These are phyloP conservation scores for Aspergillus cavernicola DNA, from an alignment of 495 filamentous ascomycete genomes.

Conservation along the genomic window DNA sequence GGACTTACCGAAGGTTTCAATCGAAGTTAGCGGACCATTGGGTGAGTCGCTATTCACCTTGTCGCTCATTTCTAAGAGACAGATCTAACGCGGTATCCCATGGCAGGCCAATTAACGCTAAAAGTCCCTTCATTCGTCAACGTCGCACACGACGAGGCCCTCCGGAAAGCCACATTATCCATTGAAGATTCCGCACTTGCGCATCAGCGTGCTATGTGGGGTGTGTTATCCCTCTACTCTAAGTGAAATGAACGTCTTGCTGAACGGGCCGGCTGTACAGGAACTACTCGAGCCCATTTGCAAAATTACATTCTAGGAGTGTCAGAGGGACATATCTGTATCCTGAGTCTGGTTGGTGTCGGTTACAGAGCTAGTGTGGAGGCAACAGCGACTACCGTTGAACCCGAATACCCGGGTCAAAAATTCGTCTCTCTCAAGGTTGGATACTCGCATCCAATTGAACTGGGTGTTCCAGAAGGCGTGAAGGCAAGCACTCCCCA, in stretches of 20 bases:
- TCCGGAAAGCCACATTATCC: slow-evolving; percentile 59
- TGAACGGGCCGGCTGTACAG: slow-evolving; percentile 40
- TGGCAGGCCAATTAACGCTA: slow-evolving; percentile 64
- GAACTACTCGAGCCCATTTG: slow-evolving; percentile 83
- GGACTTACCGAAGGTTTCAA: slow-evolving; percentile 50
- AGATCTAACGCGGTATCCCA: slow-evolving; percentile 9
- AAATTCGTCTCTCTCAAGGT: slow-evolving; percentile 89
- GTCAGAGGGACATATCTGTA: slow-evolving; percentile 90
- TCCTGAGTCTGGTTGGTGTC: slow-evolving; percentile 91
- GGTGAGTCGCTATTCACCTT: slow-evolving; percentile 46
- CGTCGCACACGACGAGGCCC: slow-evolving; percentile 58
- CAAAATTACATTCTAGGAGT: slow-evolving; percentile 88
- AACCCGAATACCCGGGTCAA: slow-evolving; percentile 70
- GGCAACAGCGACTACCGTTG: slow-evolving; percentile 61
- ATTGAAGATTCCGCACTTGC: slow-evolving; percentile 59
- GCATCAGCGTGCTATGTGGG: slow-evolving; percentile 96
- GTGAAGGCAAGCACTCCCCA: slow-evolving; percentile 86
- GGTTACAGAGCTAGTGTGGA: slow-evolving; percentile 91
- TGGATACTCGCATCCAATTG: slow-evolving; percentile 92
- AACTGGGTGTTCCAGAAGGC: slow-evolving; percentile 75
- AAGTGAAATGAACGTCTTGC: background rate
- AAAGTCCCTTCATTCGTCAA: slow-evolving; percentile 69
- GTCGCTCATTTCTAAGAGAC: background rate
- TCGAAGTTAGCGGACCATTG: slow-evolving; percentile 71
- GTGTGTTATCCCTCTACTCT: slow-evolving; percentile 48